Conservation (phyloP, 768 basidiomycete species). For the Tricholoma bakamatsutake region DNA sequence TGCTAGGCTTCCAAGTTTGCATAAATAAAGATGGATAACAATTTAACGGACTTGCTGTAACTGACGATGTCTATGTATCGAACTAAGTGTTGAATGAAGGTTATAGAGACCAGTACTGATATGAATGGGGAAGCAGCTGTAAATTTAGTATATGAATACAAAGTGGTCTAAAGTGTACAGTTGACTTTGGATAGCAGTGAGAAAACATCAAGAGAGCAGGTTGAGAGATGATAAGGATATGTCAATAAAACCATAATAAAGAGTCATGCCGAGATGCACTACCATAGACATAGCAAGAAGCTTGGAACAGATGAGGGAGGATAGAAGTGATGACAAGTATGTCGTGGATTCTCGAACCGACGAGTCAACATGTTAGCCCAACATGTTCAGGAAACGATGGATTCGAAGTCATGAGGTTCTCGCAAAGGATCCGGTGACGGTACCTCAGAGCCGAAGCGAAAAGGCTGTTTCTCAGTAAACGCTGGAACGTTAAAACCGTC, state of each 20-base stretch:
- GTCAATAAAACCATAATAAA: not conserved
- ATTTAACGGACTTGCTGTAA: not conserved
- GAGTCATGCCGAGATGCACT: constrained; percentile 15
- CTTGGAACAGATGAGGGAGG: not conserved
- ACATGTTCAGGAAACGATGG: not conserved
- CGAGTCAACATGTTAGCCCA: not conserved
- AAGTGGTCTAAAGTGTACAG: not conserved
- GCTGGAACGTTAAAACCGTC: not conserved
- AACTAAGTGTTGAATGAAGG: too few relatives aligned
- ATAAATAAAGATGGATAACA: not conserved
- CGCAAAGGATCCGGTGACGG: not conserved
- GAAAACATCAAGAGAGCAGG: not conserved
- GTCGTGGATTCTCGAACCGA: not conserved
- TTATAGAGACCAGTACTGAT: too few relatives aligned
- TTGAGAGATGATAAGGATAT: not conserved
- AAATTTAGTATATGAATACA: not conserved
- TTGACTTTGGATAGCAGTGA: not conserved
- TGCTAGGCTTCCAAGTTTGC: constrained; percentile 25
- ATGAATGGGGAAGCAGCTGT: not conserved
- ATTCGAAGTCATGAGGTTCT: not conserved
- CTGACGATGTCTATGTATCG: not conserved
- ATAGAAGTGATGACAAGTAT: not conserved
- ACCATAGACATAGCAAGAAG: constrained; percentile 11
- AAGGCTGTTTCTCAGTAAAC: not conserved
- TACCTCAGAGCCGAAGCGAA: not conserved